phyloP scores from a whole-genome alignment of 2,329 filamentous ascomycete genomes.

The Aspergillus sp. region DNA sequence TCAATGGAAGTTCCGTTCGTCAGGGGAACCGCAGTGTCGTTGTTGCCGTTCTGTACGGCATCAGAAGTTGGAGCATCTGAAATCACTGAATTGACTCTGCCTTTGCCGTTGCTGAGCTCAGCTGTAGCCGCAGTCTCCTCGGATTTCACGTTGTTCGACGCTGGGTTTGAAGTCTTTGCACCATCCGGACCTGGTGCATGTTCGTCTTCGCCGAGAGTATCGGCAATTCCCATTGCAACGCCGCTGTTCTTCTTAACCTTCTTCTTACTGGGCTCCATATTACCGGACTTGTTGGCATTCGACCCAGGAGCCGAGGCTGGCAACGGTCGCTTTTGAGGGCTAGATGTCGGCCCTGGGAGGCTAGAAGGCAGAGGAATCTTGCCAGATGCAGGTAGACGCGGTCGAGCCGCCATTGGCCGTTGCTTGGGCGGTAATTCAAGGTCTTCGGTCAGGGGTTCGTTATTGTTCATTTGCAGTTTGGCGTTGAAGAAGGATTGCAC shows the following conservation, averaged over 20 bases:
- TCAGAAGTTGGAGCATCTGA: slow-evolving; percentile 23
- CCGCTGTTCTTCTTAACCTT: slow-evolving; percentile 49
- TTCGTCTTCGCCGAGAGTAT: slow-evolving; percentile 34
- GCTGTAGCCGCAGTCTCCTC: slow-evolving; percentile 24
- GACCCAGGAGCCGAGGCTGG: slow-evolving; percentile 32
- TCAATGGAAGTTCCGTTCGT: slow-evolving; percentile 64
- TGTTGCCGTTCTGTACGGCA: slow-evolving; percentile 29
- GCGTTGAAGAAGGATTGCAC: slow-evolving; percentile 89
- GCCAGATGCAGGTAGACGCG: slow-evolving; percentile 51
- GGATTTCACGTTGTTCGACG: slow-evolving; percentile 53
- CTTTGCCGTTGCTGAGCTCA: slow-evolving; percentile 23
- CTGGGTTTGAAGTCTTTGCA: slow-evolving; percentile 16
- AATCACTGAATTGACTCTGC: slow-evolving; percentile 9
- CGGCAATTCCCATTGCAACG: slow-evolving; percentile 31
- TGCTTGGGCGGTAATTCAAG: slow-evolving; percentile 94
- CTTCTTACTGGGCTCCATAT: slow-evolving; percentile 47
- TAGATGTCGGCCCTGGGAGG: slow-evolving; percentile 37
- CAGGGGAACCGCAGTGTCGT: slow-evolving; percentile 46
- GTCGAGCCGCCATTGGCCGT: slow-evolving; percentile 55
- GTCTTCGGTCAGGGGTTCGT: slow-evolving; percentile 86
- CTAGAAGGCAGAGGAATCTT: slow-evolving; percentile 47
- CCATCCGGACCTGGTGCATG: slow-evolving; percentile 23
- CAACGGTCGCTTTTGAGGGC: slow-evolving; percentile 47
- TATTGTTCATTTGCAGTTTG: slow-evolving; percentile 82
- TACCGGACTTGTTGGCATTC: slow-evolving; percentile 32